These are phyloP conservation scores for Cucurbita argyrosperma DNA, from an alignment of 306 rosid species.

Conservation along the genomic window DNA sequence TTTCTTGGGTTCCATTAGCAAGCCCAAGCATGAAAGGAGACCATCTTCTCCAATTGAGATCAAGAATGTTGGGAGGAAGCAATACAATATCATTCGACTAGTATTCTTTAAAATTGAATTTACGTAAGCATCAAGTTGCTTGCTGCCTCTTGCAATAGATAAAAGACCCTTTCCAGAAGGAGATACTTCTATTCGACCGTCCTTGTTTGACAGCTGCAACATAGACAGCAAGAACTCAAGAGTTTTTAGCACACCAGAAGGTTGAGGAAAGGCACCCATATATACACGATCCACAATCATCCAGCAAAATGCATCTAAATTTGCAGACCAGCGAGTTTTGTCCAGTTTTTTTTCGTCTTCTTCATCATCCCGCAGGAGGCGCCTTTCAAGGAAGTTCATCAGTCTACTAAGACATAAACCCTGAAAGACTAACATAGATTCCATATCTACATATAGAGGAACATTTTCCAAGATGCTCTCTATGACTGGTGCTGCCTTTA, in stretches of 20 bases:
- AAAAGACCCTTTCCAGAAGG: constrained; percentile 80
- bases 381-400: constrained; percentile 93
- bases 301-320: constrained; percentile 91
- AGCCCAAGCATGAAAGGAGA: constrained; percentile 56
- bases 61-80: constrained; percentile 85
- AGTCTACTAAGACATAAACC: constrained; percentile 87
- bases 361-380: constrained; percentile 94
- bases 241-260: constrained; percentile 69
- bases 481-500: constrained; percentile 60
- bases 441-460: constrained; percentile 63
- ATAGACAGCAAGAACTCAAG: constrained; percentile 91
- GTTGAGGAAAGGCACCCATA: constrained; percentile 98
- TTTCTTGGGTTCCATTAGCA: constrained; percentile 59
- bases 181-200: constrained; percentile 89
- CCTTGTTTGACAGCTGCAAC: constrained; percentile 95
- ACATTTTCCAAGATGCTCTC: constrained; percentile 86
- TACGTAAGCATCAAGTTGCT: constrained; percentile 91
- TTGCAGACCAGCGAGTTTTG: constrained; percentile 85
- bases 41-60: constrained; percentile 68
- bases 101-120: constrained; percentile 88
- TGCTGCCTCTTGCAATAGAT: constrained; percentile 79
- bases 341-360: constrained; percentile 92
- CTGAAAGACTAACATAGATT: constrained; percentile 81
- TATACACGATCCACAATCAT: constrained; percentile 93
- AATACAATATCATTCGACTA: constrained; percentile 77